A percentile compares a stretch with the other conserved stretches of the same genome.
phyloP scores from a whole-genome alignment of 129 eudicot species.

The Smallanthus sonchifolius region DNA sequence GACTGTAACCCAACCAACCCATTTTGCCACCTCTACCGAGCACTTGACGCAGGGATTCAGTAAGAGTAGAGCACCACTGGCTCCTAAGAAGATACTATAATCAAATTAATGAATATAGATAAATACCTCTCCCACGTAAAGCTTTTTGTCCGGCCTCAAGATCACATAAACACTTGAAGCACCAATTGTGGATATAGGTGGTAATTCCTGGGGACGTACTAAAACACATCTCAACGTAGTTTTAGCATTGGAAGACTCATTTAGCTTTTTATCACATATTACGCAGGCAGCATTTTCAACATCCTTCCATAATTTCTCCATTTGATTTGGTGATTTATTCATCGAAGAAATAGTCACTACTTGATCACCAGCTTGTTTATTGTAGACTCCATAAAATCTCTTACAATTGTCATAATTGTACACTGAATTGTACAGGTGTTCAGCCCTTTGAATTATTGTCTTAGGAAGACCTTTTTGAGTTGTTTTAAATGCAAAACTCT shows the following conservation, averaged over 20 bases:
- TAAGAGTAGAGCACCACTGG: not conserved
- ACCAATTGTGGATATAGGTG: slow-evolving; percentile 86
- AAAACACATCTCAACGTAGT: slow-evolving; percentile 37
- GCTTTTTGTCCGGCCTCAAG: slow-evolving; percentile 65
- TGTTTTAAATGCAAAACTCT: slow-evolving; percentile 97
- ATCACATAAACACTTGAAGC: slow-evolving; percentile 85
- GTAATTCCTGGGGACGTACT: slow-evolving; percentile 70
- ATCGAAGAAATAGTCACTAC: not conserved
- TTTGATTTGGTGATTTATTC: slow-evolving; percentile 7
- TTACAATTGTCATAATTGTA: slow-evolving; percentile 24
- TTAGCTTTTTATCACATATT: slow-evolving; percentile 43
- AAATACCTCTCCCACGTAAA: slow-evolving; percentile 89
- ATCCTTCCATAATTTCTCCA: slow-evolving; percentile 41
- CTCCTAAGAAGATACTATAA: not conserved
- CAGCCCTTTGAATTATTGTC: slow-evolving; percentile 63
- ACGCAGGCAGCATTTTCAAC: slow-evolving; percentile 44
- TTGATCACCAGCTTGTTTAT: slow-evolving; percentile 16
- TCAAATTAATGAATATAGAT: not conserved
- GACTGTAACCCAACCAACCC: not conserved
- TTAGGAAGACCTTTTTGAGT: slow-evolving; percentile 79
- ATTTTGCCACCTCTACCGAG: not conserved
- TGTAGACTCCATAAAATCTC: slow-evolving; percentile 18
- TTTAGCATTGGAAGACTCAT: slow-evolving; percentile 37
- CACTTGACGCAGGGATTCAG: not conserved
- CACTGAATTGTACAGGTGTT: slow-evolving; percentile 60